phyloP scores from a whole-genome alignment of 768 basidiomycete genomes.

The Kondoa malvinella region DNA sequence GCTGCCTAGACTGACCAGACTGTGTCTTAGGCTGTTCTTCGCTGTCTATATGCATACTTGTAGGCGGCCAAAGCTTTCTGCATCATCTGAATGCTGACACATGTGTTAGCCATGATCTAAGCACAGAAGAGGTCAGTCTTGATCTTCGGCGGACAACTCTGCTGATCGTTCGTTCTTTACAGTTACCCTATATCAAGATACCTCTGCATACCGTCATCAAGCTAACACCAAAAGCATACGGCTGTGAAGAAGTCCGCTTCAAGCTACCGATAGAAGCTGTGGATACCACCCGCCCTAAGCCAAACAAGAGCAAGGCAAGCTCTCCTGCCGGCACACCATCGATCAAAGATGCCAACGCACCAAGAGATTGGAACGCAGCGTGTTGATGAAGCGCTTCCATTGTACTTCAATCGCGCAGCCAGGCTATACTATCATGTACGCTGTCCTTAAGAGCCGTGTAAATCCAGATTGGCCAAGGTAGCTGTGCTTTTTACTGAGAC shows the following conservation, averaged over 20 bases:
- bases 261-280: conserved; percentile 4
- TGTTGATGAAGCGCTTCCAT: conserved; percentile 47
- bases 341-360: not conserved
- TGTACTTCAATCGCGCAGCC: conserved; percentile 11
- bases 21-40: conserved; percentile 34
- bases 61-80: conserved; percentile 16
- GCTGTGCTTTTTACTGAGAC: too few relatives aligned
- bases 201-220: conserved; percentile 92
- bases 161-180: not conserved
- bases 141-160: not conserved
- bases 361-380: conserved; percentile 28
- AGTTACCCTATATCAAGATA: conserved; percentile 89
- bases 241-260: conserved; percentile 5
- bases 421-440: not conserved
- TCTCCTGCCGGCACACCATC: not conserved
- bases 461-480: too few relatives aligned
- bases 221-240: conserved; percentile 57
- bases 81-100: not conserved
- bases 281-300: not conserved
- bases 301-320: not conserved
- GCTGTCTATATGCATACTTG: conserved; percentile 74
- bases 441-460: too few relatives aligned
- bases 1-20: not conserved
- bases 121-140: conserved; percentile 49
- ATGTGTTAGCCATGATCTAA: conserved; percentile 44